Evolutionary conservation across 1,139 yeast species (phyloP).

Genomic region (Saccharomyces pastorianus): DNA sequence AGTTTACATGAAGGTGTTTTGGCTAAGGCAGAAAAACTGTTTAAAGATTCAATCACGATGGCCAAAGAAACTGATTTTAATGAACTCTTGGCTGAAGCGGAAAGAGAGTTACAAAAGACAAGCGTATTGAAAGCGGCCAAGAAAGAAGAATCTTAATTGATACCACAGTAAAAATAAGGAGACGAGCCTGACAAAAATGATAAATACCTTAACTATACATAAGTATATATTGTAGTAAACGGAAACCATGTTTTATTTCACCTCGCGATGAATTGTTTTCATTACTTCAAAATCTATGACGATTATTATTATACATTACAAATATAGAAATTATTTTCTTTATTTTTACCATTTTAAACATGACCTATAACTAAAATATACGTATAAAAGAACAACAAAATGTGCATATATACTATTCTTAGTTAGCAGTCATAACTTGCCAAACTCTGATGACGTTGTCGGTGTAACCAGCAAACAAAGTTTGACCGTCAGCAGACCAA

Average conservation of each 20-base stretch:
- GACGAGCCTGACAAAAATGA: not conserved
- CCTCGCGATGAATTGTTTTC: too few relatives aligned
- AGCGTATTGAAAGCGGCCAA: slow-evolving; percentile 11
- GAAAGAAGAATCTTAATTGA: not conserved
- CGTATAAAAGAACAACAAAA: slow-evolving; percentile 3
- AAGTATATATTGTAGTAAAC: not conserved
- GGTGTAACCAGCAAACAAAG: slow-evolving; percentile 99
- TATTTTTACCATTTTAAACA: not conserved
- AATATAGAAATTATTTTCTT: not conserved
- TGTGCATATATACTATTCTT: slow-evolving; percentile 16
- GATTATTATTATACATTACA: not conserved
- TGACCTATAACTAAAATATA: slow-evolving; percentile 11
- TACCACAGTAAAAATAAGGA: not conserved
- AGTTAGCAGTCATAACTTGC: slow-evolving; percentile 96
- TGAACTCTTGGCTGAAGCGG: slow-evolving; percentile 58
- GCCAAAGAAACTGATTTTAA: slow-evolving; percentile 62
- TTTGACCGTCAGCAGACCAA: slow-evolving; percentile 99
- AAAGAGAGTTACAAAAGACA: slow-evolving; percentile 50
- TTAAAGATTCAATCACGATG: slow-evolving; percentile 64
- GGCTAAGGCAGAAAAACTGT: slow-evolving; percentile 47
- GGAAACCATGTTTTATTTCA: not conserved
- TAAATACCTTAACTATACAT: not conserved
- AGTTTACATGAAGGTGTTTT: slow-evolving; percentile 42
- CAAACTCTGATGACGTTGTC: slow-evolving; percentile 99
- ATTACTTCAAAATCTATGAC: not conserved